Evolutionary conservation across 805 yeast species (phyloP), one percentile per base, ranked within the genome.

Genomic region (Cyberlindnera suaveolens): DNA sequence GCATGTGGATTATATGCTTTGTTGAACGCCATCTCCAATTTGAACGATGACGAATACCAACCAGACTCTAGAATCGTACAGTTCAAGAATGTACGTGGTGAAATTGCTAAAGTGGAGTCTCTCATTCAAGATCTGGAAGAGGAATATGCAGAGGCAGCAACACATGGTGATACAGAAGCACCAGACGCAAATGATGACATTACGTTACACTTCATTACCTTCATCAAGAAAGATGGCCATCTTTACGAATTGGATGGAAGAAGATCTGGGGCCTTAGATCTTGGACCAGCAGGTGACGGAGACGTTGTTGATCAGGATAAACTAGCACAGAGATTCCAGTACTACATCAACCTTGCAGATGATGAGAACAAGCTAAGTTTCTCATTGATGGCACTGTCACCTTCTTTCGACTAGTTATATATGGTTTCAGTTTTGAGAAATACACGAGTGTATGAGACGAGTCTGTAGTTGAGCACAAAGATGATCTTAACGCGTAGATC

Each of bases 1-100:
- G 95, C 95, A 0, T 91, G 99, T 66, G 99, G 99, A 5, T 73
- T 95, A 29, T 87, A 85, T 63, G 98, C 96, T 0, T 61, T 93
- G 37, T 65, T 91, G 18, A 97, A 91, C 54, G 70, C 80, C 0
- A 52, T 75, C 8, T 61, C 72, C 6, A 70, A 70, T 34, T 62
- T 73, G 38, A 62, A 61, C 10, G 51, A 61, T 5, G 63, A 65
- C 7, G 36, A 42, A 6, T 53, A 47, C 39, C 42, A 44, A 14
- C 33, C 36, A 13, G 41, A 41, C 16, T 48, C 58, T 3, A 44
- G 19, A 31, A 43, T 52, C 16, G n/a, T 38, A 7, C 33, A 57
- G n/a, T 49, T 56, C 41, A 51, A 39, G 38, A 16, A 35, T n/a
- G 40, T 31, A 5, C 36, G 36, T 18, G 31, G 56, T n/a, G 56